phyloP scores from a whole-genome alignment of 305 asterid genomes.

The Solanum hybrid region DNA sequence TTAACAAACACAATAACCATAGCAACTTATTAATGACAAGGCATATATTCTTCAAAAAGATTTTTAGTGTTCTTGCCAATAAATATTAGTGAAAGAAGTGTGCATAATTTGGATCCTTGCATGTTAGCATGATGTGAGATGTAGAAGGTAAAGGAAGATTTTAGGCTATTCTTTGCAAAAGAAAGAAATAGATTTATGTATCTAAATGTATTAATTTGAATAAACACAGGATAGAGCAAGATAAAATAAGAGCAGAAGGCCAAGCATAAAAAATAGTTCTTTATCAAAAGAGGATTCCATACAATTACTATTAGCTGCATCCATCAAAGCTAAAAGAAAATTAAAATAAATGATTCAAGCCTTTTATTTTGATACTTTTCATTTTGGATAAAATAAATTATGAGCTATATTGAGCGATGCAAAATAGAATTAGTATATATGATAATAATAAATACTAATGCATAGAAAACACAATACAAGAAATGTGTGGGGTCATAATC shows the following conservation, averaged over 20 bases:
- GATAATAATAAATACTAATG: background rate
- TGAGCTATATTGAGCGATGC: background rate
- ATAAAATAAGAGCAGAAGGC: background rate
- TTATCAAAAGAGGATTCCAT: background rate
- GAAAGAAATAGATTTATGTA: no score
- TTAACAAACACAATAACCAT: background rate
- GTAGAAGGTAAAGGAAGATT: background rate
- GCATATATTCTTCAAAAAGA: background rate
- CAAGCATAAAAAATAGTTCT: background rate
- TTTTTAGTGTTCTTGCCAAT: background rate
- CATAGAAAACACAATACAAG: background rate
- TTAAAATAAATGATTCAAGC: background rate
- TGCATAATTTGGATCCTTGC: background rate
- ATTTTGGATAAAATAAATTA: no score
- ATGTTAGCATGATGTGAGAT: background rate
- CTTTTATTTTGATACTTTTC: background rate
- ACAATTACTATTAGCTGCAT: background rate
- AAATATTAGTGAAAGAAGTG: background rate
- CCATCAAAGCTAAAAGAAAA: background rate
- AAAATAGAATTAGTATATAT: background rate
- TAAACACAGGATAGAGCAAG: background rate
- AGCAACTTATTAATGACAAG: background rate
- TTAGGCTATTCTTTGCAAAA: background rate
- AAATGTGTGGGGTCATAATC: background rate
- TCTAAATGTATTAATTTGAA: background rate